These are phyloP conservation scores for Beauveria bassiana DNA, from an alignment of 2,329 filamentous ascomycete genomes.

Conservation along the genomic window DNA sequence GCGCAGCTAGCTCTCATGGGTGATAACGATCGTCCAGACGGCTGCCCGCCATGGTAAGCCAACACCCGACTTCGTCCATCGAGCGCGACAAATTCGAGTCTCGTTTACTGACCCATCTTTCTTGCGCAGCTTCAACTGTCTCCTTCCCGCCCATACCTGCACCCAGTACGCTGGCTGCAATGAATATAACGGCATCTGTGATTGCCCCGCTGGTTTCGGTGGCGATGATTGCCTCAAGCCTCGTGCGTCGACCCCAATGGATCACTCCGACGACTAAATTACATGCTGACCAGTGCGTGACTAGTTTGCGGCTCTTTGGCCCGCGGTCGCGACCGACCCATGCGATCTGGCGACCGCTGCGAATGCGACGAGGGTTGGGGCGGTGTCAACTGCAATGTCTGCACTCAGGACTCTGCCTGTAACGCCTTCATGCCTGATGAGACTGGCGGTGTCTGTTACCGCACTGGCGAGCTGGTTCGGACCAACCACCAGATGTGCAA, in stretches of 20 bases:
- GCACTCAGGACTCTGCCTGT: slow-evolving; percentile 74
- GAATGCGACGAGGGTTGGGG: slow-evolving; percentile 89
- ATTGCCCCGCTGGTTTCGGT: slow-evolving; percentile 85
- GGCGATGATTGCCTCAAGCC: slow-evolving; percentile 89
- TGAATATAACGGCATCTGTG: slow-evolving; percentile 83
- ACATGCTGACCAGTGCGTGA: neutral
- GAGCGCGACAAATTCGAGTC: slow-evolving; percentile 19
- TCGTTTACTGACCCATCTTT: neutral
- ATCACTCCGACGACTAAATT: neutral
- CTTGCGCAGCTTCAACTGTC: slow-evolving; percentile 80
- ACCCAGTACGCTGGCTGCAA: slow-evolving; percentile 87
- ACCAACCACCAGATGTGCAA: slow-evolving; percentile 98
- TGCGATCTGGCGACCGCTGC: slow-evolving; percentile 64
- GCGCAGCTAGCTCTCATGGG: slow-evolving; percentile 62
- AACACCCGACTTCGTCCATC: neutral
- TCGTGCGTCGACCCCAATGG: slow-evolving; percentile 35
- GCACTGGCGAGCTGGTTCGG: slow-evolving; percentile 81
- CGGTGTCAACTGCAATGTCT: slow-evolving; percentile 98
- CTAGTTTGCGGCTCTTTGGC: slow-evolving; percentile 78
- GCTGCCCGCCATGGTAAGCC: slow-evolving; percentile 70
- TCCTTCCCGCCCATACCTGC: slow-evolving; percentile 85
- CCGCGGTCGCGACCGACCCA: slow-evolving; percentile 69
- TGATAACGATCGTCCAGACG: slow-evolving; percentile 55
- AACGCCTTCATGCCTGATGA: slow-evolving; percentile 78
- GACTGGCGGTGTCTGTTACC: slow-evolving; percentile 83